Evolutionary conservation across 208 protist species (phyloP).

Genomic region (Leptomonas seymouri): DNA sequence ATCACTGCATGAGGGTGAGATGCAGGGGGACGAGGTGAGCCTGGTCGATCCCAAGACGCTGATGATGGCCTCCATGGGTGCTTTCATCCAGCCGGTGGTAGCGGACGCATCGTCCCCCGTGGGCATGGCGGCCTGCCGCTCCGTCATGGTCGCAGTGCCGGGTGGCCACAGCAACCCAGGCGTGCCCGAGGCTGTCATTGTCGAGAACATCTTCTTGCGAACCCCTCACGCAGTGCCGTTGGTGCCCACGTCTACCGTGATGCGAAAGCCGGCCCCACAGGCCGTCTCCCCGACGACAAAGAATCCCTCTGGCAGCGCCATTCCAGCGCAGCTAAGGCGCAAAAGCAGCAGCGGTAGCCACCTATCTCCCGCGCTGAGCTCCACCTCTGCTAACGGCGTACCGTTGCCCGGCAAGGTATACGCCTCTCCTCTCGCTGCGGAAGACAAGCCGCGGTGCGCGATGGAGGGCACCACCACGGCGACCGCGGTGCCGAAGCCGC

Average conservation of each 20-base stretch:
- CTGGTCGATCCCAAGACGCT: slow-evolving; percentile 14
- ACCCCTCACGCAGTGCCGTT: slow-evolving; percentile 18
- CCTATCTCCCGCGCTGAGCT: not conserved
- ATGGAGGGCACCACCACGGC: not conserved
- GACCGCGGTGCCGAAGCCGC: not conserved
- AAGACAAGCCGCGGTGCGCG: not conserved
- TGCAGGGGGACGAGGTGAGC: not conserved
- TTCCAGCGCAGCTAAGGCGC: not conserved
- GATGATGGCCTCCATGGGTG: slow-evolving; percentile 49
- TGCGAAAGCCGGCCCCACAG: not conserved
- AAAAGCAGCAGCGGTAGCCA: not conserved
- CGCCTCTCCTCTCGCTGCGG: not conserved
- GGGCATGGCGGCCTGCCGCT: slow-evolving; percentile 25
- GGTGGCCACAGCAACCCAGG: slow-evolving; percentile 32
- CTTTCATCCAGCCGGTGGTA: slow-evolving; percentile 35
- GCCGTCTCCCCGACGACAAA: not conserved
- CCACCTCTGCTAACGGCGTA: not conserved
- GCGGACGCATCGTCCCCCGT: slow-evolving; percentile 26
- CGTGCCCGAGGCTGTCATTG: slow-evolving; percentile 36
- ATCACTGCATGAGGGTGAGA: not conserved
- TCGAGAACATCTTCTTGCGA: slow-evolving; percentile 35
- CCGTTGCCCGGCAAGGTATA: not conserved
- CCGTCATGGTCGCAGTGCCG: slow-evolving; percentile 30
- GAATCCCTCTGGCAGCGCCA: not conserved
- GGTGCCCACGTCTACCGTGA: slow-evolving; percentile 4